Evolutionary conservation across 306 rosid species (phyloP).

Genomic region (Citrullus colocynthis): DNA sequence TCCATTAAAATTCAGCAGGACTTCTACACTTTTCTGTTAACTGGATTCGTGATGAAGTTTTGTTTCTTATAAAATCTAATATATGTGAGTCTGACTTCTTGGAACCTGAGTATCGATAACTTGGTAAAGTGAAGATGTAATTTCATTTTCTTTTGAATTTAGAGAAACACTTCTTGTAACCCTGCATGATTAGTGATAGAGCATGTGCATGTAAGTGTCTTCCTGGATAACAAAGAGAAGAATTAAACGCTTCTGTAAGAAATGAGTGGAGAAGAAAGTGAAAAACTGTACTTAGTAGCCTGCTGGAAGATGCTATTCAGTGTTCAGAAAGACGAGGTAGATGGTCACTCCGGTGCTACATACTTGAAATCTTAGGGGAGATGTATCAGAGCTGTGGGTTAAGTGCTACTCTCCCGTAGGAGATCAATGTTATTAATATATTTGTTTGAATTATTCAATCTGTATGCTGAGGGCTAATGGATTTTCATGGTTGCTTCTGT

Average conservation of each 20-base stretch:
- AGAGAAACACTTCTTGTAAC: not conserved
- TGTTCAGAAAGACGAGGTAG: slow-evolving; percentile 7
- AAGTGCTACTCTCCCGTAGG: not conserved
- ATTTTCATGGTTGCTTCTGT: not conserved
- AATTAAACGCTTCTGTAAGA: not conserved
- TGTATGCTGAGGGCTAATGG: not conserved
- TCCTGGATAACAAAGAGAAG: not conserved
- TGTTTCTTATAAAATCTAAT: not conserved
- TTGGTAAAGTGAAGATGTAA: not conserved
- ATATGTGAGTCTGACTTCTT: not conserved
- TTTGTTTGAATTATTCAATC: not conserved
- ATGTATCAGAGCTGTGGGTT: not conserved
- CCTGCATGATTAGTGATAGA: not conserved
- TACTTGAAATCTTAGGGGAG: not conserved
- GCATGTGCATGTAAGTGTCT: not conserved
- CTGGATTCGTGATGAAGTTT: not conserved
- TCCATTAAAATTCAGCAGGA: not conserved
- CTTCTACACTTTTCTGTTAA: not conserved
- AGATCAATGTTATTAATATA: not conserved
- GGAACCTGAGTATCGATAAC: not conserved
- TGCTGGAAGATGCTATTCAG: slow-evolving; percentile 9
- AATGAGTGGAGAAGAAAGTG: not conserved
- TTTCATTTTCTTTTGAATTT: not conserved
- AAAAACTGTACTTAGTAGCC: not conserved
- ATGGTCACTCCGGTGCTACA: not conserved